Percentiles rank a stretch among this genome's conserved stretches.
Conservation (phyloP, 228 moss, liverwort and hornwort genomes). For the Sphagnum fallax region DNA sequence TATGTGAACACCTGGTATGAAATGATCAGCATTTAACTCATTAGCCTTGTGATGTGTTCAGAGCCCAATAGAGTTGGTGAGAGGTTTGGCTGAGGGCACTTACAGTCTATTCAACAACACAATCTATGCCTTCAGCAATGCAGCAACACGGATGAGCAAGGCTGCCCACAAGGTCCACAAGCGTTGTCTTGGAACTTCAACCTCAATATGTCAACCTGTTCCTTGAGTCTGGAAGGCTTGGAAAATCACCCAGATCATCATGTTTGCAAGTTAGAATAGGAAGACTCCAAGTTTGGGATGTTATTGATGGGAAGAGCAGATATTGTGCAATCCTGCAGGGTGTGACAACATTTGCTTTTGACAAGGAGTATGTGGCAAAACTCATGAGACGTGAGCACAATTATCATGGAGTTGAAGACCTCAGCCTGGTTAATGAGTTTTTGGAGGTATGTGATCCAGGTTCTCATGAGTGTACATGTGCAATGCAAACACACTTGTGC, state of each 20-base stretch:
- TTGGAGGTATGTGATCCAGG: constrained; percentile 47
- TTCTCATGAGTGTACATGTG: background rate
- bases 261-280: background rate
- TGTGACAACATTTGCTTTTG: constrained; percentile 83
- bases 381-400: constrained; percentile 65
- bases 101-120: constrained; percentile 86
- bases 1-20: no score
- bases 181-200: no score
- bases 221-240: background rate
- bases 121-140: constrained; percentile 90
- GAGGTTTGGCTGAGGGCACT: constrained; percentile 72
- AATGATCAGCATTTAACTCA: no score
- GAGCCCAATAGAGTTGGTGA: constrained; percentile 77
- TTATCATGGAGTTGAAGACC: constrained; percentile 68
- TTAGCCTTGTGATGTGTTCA: constrained; percentile 11
- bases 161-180: constrained; percentile 79
- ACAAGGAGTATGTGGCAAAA: constrained; percentile 71
- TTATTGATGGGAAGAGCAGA: background rate
- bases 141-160: constrained; percentile 93
- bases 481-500: no score
- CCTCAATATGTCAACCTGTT: no score
- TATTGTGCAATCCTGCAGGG: constrained; percentile 28
- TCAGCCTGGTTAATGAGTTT: constrained; percentile 95
- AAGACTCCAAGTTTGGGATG: background rate
- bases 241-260: background rate